Evolutionary conservation across 495 filamentous ascomycete genomes (phyloP).

Genomic region (Aeminium ludgeri): DNA sequence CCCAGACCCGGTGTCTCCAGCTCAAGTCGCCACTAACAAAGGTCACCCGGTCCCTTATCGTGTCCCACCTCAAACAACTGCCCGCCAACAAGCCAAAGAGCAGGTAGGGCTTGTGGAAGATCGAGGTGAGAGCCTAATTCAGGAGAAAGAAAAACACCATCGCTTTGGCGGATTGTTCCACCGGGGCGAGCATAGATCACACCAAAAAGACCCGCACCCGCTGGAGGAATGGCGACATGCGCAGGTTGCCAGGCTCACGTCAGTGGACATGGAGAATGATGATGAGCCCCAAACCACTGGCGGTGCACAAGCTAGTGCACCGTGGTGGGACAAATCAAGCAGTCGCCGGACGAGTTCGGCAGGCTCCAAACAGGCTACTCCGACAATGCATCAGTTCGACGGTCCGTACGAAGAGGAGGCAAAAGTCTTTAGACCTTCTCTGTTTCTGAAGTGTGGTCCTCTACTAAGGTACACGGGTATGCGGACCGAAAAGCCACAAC

Average conservation of each 20-base stretch:
- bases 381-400: slow-evolving; percentile 15
- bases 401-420: slow-evolving; percentile 20
- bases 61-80: slow-evolving; percentile 18
- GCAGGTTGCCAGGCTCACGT: slow-evolving; percentile 11
- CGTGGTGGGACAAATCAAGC: slow-evolving; percentile 24
- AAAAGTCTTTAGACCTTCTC: slow-evolving; percentile 60
- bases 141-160: slow-evolving; percentile 12
- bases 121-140: not conserved
- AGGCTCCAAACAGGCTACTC: not conserved
- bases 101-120: slow-evolving; percentile 18
- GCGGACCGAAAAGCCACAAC: slow-evolving; percentile 34
- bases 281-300: slow-evolving; percentile 1
- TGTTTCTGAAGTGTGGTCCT: slow-evolving; percentile 81
- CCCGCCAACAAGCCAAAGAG: slow-evolving; percentile 12
- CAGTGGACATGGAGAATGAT: slow-evolving; percentile 21
- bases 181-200: slow-evolving; percentile 11
- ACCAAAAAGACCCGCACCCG: slow-evolving; percentile 11
- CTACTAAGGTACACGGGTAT: slow-evolving; percentile 81
- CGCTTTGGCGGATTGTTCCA: slow-evolving; percentile 18
- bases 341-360: not conserved
- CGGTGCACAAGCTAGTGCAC: slow-evolving; percentile 10
- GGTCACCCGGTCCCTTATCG: slow-evolving; percentile 9
- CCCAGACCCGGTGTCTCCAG: slow-evolving; percentile 13
- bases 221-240: slow-evolving; percentile 25
- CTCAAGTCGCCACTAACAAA: slow-evolving; percentile 8